Conservation (phyloP, 495 filamentous ascomycete species). For the Tuber borchii region DNA sequence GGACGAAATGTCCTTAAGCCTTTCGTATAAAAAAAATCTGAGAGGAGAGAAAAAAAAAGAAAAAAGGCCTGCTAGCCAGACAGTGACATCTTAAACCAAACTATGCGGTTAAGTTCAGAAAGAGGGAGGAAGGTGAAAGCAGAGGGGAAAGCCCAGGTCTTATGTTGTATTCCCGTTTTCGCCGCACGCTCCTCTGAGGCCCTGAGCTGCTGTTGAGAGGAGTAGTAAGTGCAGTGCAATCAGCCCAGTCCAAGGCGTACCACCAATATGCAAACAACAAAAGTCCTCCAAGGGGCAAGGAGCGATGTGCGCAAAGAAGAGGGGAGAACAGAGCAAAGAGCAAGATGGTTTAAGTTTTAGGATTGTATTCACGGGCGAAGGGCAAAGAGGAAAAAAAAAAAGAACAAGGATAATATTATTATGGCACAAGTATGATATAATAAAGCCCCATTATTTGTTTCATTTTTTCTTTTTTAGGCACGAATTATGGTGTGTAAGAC, state of each 20-base stretch:
- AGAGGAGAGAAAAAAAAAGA: background rate
- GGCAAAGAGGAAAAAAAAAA: background rate
- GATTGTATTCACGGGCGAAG: background rate
- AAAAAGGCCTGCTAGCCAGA: background rate
- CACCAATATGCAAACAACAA: background rate
- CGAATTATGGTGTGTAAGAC: background rate
- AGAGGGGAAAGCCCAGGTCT: background rate
- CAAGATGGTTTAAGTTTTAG: background rate
- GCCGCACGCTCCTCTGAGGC: background rate
- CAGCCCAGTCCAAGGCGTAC: background rate
- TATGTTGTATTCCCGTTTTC: background rate
- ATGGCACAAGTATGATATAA: background rate
- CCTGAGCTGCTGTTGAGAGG: background rate
- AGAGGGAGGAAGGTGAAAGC: background rate
- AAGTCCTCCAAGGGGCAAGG: background rate
- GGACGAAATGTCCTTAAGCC: conserved; percentile 15
- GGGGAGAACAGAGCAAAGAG: background rate
- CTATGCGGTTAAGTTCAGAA: too few species aligned
- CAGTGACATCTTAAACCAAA: background rate
- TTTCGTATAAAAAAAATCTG: background rate
- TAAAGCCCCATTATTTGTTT: background rate
- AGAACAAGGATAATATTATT: background rate
- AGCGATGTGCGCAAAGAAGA: background rate
- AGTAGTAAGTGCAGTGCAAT: background rate
- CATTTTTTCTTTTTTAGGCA: background rate